phyloP scores from a whole-genome alignment of 768 basidiomycete species.

The Baorangia bicolor region DNA sequence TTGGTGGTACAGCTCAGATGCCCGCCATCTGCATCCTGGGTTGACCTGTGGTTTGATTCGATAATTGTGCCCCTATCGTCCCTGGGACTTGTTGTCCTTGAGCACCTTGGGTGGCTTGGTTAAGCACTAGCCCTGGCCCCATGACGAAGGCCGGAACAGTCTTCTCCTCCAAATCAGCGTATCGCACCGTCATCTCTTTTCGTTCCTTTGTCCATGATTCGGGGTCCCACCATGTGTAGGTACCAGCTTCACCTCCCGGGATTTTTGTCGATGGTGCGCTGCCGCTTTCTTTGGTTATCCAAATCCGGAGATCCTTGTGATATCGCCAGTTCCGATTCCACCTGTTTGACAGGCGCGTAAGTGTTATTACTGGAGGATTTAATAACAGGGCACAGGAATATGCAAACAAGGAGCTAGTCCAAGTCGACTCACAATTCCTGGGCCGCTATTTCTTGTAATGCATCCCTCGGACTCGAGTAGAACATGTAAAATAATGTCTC shows the following conservation, averaged over 20 bases:
- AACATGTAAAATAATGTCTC: conserved; percentile 99
- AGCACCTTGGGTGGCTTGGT: conserved; percentile 30
- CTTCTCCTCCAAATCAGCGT: conserved; percentile 75
- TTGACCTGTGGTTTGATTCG: conserved; percentile 27
- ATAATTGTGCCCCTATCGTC: conserved; percentile 28
- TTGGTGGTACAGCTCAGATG: conserved; percentile 26
- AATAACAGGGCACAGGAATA: neutral
- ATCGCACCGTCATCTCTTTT: conserved; percentile 75
- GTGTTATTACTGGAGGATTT: neutral
- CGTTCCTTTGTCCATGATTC: conserved; percentile 76
- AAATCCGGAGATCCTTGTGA: conserved; percentile 83
- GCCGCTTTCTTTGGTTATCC: conserved; percentile 87
- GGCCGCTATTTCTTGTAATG: conserved; percentile 90
- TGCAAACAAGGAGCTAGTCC: conserved; percentile 10
- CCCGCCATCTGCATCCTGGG: conserved; percentile 37
- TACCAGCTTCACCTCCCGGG: conserved; percentile 79
- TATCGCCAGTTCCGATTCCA: conserved; percentile 96
- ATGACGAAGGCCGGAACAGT: conserved; percentile 57
- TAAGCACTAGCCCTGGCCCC: conserved; percentile 46
- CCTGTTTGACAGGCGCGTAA: conserved; percentile 39
- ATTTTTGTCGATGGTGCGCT: conserved; percentile 75
- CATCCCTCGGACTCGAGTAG: conserved; percentile 90
- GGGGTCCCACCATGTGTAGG: conserved; percentile 89
- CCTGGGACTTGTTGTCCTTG: conserved; percentile 42
- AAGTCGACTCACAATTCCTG: conserved; percentile 80